Evolutionary conservation across 371 early-diverging fungal genomes (phyloP), one percentile per base, ranked within the genome.

Genomic region (Mucor plumbeus): DNA sequence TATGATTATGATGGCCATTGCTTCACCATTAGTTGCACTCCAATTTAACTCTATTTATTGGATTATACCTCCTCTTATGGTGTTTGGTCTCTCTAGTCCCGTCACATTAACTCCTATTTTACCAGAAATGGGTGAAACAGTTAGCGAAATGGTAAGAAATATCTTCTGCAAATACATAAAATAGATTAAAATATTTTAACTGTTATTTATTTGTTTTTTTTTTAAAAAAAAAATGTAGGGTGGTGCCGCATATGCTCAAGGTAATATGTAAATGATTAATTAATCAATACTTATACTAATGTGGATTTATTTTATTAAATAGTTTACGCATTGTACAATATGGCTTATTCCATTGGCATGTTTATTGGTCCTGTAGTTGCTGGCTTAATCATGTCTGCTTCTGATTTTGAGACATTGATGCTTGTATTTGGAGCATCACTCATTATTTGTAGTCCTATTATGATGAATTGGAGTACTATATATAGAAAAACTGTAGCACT

Each of bases 271-370:
- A 7, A 15, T n/a, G 33, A 14, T 8, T 8, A 53, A 53, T 33
- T 17, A 47, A n/a, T 34, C 14, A 56, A 44, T 17, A 44, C 4
- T 7, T 26, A 44, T 50, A 21, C 26, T 50, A 50, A 50, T 26
- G 5, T 21, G 17, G 10, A 17, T 58, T 40, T 41, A 26, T 26
- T 26, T 26, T 26, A 26, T 26, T 26, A 57, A 43, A 35, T 70
- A 77, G 83, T 82, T n/a, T 85, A 81, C 69, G 85, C 82, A 4
- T 65, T 85, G 33, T 85, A 81, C 59, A 85, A 85, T 53, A 85
- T 85, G 84, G 85, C 85, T 10, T 85, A 83, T 39, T 84, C 85
- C 0, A 66, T 79, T 33, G 83, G 82, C 36, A 88, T 88, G 89
- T 83, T 86, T 40, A 53, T 82, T 15, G 89, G 89, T 0, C 89